Conservation (phyloP, 176 grass and related monocot species). For the maize (Zea mays) region DNA sequence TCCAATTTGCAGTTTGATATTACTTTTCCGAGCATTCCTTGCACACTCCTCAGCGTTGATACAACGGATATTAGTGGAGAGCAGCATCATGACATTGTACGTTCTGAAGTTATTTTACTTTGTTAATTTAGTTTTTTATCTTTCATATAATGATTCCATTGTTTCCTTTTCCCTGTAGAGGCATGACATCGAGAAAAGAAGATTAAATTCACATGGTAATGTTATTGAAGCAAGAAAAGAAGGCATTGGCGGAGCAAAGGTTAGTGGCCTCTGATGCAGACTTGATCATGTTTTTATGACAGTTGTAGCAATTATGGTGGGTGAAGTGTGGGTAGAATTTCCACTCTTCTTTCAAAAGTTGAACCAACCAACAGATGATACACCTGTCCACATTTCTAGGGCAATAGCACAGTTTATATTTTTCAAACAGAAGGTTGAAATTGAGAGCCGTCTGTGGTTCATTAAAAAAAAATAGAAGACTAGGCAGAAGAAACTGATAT, state of each 20-base stretch:
- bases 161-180: constrained; percentile 49
- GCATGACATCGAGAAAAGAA: constrained; percentile 84
- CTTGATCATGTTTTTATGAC: constrained; percentile 8
- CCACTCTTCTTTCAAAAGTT: background rate
- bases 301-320: constrained; percentile 8
- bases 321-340: constrained; percentile 21
- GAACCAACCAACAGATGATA: background rate
- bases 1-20: constrained; percentile 85
- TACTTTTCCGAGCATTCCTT: constrained; percentile 84
- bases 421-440: constrained; percentile 16
- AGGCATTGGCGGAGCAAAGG: constrained; percentile 87
- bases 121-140: constrained; percentile 11
- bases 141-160: constrained; percentile 25
- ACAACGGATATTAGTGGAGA: constrained; percentile 90
- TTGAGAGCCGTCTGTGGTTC: constrained; percentile 5
- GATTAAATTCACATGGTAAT: constrained; percentile 64
- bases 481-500: background rate
- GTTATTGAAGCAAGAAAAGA: constrained; percentile 81
- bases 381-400: background rate
- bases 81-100: constrained; percentile 91
- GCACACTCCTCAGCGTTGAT: constrained; percentile 94
- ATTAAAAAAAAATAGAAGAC: background rate
- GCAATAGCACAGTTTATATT: background rate
- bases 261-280: constrained; percentile 42
- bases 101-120: constrained; percentile 30